Conservation (phyloP, 345 rosid species). For the Lepidium sativum region DNA sequence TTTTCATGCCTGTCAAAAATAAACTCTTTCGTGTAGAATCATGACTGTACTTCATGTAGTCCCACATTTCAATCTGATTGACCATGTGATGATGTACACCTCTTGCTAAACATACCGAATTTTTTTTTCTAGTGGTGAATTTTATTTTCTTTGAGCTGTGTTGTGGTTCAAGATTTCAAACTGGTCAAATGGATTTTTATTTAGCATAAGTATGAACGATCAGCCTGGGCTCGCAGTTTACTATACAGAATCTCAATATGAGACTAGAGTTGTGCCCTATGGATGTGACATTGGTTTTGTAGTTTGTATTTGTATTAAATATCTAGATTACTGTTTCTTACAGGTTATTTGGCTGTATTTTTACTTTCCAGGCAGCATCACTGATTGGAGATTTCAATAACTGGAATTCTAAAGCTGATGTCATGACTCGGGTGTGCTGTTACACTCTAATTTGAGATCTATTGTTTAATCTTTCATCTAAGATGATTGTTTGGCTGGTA, state of each 20-base stretch:
- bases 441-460: background rate
- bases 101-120: background rate
- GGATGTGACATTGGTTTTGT: background rate
- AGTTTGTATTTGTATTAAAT: background rate
- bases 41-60: background rate
- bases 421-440: slow-evolving; percentile 68
- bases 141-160: background rate
- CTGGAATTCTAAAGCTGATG: slow-evolving; percentile 85
- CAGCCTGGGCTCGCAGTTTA: background rate
- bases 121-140: background rate
- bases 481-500: background rate
- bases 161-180: slow-evolving; percentile 2
- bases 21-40: background rate
- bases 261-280: background rate
- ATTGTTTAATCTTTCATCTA: background rate
- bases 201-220: background rate
- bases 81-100: slow-evolving; percentile 4
- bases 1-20: background rate
- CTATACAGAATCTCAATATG: background rate
- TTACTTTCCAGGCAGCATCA: slow-evolving; percentile 66
- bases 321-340: background rate
- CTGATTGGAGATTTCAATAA: slow-evolving; percentile 94
- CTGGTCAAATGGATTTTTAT: slow-evolving; percentile 6
- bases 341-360: background rate
- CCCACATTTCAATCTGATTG: background rate